Evolutionary conservation across 148 eudicot genomes (phyloP).

Genomic region (Arbutus unedo): DNA sequence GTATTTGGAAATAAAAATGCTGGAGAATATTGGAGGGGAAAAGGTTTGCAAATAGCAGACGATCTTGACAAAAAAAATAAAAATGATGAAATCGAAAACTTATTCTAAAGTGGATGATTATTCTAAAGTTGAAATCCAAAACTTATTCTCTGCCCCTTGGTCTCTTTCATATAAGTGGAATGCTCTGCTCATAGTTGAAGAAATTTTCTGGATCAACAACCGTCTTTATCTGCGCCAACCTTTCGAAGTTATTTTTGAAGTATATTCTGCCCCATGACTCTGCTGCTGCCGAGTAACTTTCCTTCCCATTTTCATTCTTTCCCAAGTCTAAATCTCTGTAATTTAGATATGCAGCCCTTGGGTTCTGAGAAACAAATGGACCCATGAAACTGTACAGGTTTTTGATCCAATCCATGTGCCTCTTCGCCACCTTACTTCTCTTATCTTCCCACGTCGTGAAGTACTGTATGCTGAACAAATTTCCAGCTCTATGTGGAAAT

Average conservation of each 20-base stretch:
- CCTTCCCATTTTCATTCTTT: not conserved
- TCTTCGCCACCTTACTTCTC: not conserved
- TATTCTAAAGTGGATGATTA: not conserved
- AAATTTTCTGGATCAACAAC: conserved; percentile 1
- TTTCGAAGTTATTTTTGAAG: conserved; percentile 4
- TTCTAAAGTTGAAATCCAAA: not conserved
- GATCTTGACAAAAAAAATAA: too few relatives aligned
- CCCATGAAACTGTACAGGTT: not conserved
- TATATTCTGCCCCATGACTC: not conserved
- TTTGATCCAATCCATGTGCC: conserved; percentile 2
- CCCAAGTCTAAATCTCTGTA: conserved; percentile 2
- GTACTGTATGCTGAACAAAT: conserved; percentile 7
- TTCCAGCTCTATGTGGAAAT: not conserved
- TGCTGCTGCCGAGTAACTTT: not conserved
- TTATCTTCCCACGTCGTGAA: not conserved
- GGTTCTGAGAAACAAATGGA: not conserved
- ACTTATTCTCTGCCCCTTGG: not conserved
- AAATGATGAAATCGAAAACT: not conserved
- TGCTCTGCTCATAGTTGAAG: conserved; percentile 4
- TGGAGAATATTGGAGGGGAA: too few relatives aligned
- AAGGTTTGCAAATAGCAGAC: too few relatives aligned
- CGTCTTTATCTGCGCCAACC: not conserved
- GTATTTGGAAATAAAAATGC: not conserved
- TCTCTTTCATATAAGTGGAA: not conserved
- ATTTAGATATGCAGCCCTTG: not conserved